Evolutionary conservation across 1,139 yeast species (phyloP), one percentile per base, ranked within the genome.

Genomic region (Taiozyma sp.): DNA sequence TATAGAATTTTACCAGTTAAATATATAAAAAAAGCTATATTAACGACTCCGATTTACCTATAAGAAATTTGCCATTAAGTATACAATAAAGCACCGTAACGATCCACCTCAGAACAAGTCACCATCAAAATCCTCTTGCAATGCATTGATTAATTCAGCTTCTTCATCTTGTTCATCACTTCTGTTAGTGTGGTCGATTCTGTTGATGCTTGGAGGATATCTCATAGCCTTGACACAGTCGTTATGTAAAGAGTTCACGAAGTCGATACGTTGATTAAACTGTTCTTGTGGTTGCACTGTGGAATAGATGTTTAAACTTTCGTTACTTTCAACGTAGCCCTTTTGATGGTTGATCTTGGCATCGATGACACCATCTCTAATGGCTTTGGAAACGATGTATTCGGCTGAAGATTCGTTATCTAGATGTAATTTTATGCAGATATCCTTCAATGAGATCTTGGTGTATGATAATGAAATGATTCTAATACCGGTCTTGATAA

Each of bases 341-440:
- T 81, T 77, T 67, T 88, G 90, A 69, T 91, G 97, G 66, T 93
- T 88, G 59, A 95, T 86, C 49, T 83, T 81, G 5, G 99, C 99
- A 64, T 93, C 99, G 67, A 95, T 89, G 48, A 95, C 99, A 50
- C 97, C 97, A 68, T 95, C 99, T 64, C 97, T 83, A 54, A 95
- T 93, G 37, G 98, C 95, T 72, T 95, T 93, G 41, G 97, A 88
- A 37, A 93, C 97, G 66, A 93, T 91, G 67, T 93, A 95, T 71
- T 95, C 99, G 1, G 97, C 96, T 61, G 91, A 85, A 66, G 93
- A 93, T 71, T 95, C 99, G 42, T 93, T 84, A 62, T 93, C 99
- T 59, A 95, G 79, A 60, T 88, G 93, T 63, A 95, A 79, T 66
- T 93, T 88, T 63, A 93, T 80, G 70, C 99, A 95, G 48, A 81